phyloP scores from a whole-genome alignment of 163 green algal species.

The Volvox carteri region DNA sequence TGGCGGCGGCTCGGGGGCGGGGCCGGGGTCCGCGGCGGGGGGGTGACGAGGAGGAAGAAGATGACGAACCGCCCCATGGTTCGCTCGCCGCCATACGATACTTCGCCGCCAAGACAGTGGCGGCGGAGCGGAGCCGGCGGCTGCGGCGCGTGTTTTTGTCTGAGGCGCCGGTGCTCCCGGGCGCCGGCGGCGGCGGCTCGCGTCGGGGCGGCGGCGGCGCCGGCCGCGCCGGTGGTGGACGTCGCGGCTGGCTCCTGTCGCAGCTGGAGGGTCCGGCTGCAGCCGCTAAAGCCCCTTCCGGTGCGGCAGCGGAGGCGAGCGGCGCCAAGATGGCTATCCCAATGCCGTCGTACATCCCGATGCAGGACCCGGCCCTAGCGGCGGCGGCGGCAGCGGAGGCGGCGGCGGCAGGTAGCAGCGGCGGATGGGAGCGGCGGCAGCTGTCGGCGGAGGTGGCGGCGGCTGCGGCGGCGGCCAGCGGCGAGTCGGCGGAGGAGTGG shows the following conservation, averaged over 20 bases:
- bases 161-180: conserved; percentile 39
- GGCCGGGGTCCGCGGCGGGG: background rate
- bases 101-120: background rate
- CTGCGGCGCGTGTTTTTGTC: conserved; percentile 37
- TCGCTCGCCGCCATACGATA: background rate
- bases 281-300: background rate
- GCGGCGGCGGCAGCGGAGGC: conserved; percentile 12
- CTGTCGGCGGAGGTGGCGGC: background rate
- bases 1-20: background rate
- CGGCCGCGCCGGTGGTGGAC: background rate
- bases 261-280: background rate
- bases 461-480: conserved; percentile 39
- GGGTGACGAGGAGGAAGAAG: background rate
- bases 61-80: background rate
- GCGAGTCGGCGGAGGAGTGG: conserved; percentile 75
- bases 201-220: background rate
- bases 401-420: background rate
- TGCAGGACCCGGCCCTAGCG: conserved; percentile 37
- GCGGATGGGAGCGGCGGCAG: conserved; percentile 7
- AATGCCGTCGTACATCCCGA: conserved; percentile 65
- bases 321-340: conserved; percentile 53
- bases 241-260: conserved; percentile 17
- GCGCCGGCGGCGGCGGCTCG: background rate
- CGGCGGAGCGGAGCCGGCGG: conserved; percentile 32
- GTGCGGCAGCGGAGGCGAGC: background rate